Base-by-base conservation (phyloP, 2,329 filamentous ascomycete genomes). In the Coniochaeta hoffmannii region DNA sequence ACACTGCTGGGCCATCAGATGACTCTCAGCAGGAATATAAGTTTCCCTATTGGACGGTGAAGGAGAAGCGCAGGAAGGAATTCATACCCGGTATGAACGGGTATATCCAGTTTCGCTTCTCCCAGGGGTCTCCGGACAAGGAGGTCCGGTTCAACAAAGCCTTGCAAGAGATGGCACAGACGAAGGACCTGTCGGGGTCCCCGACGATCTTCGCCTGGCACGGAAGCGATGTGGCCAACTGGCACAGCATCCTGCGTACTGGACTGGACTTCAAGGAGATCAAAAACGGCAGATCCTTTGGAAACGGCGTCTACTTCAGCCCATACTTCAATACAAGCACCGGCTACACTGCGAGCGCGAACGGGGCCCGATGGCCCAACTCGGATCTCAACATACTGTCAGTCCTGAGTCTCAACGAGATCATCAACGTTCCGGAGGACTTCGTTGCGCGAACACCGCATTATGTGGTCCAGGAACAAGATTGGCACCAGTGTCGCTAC, bases 401-500 rank as follows among this genome's bases (percentile, higher is more conserved):
- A 1, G 86, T 86, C 0, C 72, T 96, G 46, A 88, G 89, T 31
- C 72, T 97, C 49, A 94, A 92, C 63, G 92, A 97, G 67, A 84
- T 97, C 46, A 83, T 96, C 64, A 96, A 96, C 65, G 76, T 77
- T 0, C 85, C 90, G 0, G 53, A 68, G 0, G 64, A 86, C 46
- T 96, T 89, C 63, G 68, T 78, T 5, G 78, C 73, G 58, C 62
- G 9, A 0, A 60, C 0, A 0, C 86, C 86, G 0, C 83, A 85
- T 70, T 84, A 89, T 50, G 92, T 96, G 9, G 84, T 96, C 1
- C 68, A 80, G 26, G 76, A 90, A 46, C 72, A 87, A 10, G 87
- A 95, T 64, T 97, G 92, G 92, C 91, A 96, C 57, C 90, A 95
- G 65, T 91, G 90, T 26, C 82, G 91, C 44, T 96, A 95, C 68